Conservation (phyloP, 2,329 filamentous ascomycete species). For the Boeremia lycopersici region DNA sequence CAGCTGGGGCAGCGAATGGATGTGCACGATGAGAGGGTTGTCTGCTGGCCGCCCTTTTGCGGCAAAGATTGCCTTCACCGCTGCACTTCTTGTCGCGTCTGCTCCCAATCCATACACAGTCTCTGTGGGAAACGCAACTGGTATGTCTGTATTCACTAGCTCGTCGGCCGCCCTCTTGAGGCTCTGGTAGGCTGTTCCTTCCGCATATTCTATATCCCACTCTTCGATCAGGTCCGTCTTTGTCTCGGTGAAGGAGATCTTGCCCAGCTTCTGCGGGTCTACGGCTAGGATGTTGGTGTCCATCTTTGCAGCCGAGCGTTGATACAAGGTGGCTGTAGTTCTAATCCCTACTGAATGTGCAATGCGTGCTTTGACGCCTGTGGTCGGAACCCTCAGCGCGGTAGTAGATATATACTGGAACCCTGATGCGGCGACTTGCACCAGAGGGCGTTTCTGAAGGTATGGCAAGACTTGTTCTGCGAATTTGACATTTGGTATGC, state of each 20-base stretch:
- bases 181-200: slow-evolving; percentile 55
- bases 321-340: slow-evolving; percentile 1
- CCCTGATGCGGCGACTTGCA: slow-evolving; percentile 32
- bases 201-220: slow-evolving; percentile 42
- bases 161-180: slow-evolving; percentile 70
- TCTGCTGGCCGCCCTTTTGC: slow-evolving; percentile 91
- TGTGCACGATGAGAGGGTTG: slow-evolving; percentile 93
- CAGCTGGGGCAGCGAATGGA: slow-evolving; percentile 81
- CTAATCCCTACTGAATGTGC: background rate
- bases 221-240: slow-evolving; percentile 44
- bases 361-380: slow-evolving; percentile 2
- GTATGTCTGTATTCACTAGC: slow-evolving; percentile 69
- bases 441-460: slow-evolving; percentile 30
- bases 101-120: slow-evolving; percentile 98
- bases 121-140: slow-evolving; percentile 95
- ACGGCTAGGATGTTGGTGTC: slow-evolving; percentile 50
- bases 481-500: slow-evolving; percentile 44
- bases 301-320: slow-evolving; percentile 25
- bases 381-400: slow-evolving; percentile 31
- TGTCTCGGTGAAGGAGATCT: slow-evolving; percentile 36
- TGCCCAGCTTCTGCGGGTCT: slow-evolving; percentile 49
- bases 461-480: slow-evolving; percentile 17
- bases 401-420: slow-evolving; percentile 18
- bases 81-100: slow-evolving; percentile 82
- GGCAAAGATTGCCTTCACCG: slow-evolving; percentile 89